These are phyloP conservation scores for Populus hybrid DNA, from an alignment of 441 rosid species.

Conservation along the genomic window DNA sequence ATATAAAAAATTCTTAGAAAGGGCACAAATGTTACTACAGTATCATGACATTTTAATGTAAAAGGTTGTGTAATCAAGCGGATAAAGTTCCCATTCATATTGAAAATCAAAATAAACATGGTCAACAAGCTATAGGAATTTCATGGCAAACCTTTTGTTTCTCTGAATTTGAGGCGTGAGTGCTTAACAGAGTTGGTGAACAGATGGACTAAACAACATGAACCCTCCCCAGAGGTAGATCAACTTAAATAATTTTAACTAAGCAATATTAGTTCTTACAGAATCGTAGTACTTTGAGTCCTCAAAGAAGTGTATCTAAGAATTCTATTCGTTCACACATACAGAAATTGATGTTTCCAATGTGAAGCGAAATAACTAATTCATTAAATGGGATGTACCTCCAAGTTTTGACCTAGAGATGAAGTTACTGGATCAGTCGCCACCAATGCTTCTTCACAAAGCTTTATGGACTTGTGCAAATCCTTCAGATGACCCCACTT, in stretches of 20 bases:
- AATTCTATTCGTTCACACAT: not conserved
- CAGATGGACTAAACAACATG: not conserved
- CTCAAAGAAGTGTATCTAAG: slow-evolving; percentile 2
- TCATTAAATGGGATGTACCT: slow-evolving; percentile 35
- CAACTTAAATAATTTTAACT: not conserved
- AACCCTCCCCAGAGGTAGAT: too few species aligned
- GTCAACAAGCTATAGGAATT: not conserved
- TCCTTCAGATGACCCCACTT: slow-evolving; percentile 84
- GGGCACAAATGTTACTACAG: not conserved
- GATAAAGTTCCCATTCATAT: not conserved
- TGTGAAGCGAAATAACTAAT: not conserved
- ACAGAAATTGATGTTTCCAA: not conserved
- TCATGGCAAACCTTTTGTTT: not conserved
- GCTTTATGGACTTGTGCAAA: slow-evolving; percentile 60
- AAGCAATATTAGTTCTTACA: not conserved
- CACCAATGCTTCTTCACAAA: slow-evolving; percentile 58
- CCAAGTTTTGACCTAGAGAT: slow-evolving; percentile 40
- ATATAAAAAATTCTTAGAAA: not conserved
- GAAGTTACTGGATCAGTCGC: slow-evolving; percentile 40
- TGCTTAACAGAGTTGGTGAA: not conserved
- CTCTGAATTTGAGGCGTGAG: not conserved
- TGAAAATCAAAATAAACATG: not conserved
- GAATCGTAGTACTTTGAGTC: not conserved
- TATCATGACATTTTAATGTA: not conserved
- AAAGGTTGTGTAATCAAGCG: not conserved